phyloP scores from a whole-genome alignment of 805 yeast genomes.

The Hanseniaspora osmophila region DNA sequence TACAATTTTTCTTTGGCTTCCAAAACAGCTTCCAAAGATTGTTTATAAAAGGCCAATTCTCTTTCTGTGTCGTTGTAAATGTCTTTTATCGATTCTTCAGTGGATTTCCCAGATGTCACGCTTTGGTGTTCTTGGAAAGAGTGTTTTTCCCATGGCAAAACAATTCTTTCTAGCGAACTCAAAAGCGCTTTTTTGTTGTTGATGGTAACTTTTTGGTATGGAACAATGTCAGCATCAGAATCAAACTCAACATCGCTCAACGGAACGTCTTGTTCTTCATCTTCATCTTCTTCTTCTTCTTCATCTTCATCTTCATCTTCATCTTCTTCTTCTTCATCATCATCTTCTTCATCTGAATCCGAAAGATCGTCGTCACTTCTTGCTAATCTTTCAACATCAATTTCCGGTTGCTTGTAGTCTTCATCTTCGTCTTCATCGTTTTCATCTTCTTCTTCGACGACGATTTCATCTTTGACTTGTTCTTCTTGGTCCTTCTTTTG shows the following conservation, averaged over 20 bases:
- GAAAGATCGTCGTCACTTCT: slow-evolving; percentile 37
- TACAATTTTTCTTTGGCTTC: slow-evolving; percentile 54
- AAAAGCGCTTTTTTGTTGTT: slow-evolving; percentile 77
- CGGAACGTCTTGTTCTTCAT: slow-evolving; percentile 71
- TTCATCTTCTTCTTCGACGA: slow-evolving; percentile 22
- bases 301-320: slow-evolving; percentile 32
- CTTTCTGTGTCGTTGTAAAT: slow-evolving; percentile 92
- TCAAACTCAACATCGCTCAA: slow-evolving; percentile 85
- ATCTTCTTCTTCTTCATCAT: slow-evolving; percentile 23
- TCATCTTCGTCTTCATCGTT: slow-evolving; percentile 33
- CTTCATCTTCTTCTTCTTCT: slow-evolving; percentile 43
- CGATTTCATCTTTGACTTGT: slow-evolving; percentile 14
- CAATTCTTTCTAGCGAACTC: slow-evolving; percentile 53
- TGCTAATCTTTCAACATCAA: slow-evolving; percentile 41
- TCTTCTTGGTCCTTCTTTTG: slow-evolving; percentile 16
- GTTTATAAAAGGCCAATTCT: slow-evolving; percentile 89
- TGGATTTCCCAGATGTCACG: slow-evolving; percentile 42
- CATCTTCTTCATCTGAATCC: slow-evolving; percentile 25
- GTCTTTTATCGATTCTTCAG: slow-evolving; percentile 61
- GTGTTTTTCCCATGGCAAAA: slow-evolving; percentile 43
- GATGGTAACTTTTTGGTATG: slow-evolving; percentile 77
- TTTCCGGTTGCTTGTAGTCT: slow-evolving; percentile 30
- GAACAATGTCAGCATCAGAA: slow-evolving; percentile 88
- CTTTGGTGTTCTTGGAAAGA: slow-evolving; percentile 78
- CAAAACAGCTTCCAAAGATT: slow-evolving; percentile 73